These are phyloP conservation scores for Beauveria brongniartii DNA, from an alignment of 2,329 filamentous ascomycete genomes.

Conservation along the genomic window DNA sequence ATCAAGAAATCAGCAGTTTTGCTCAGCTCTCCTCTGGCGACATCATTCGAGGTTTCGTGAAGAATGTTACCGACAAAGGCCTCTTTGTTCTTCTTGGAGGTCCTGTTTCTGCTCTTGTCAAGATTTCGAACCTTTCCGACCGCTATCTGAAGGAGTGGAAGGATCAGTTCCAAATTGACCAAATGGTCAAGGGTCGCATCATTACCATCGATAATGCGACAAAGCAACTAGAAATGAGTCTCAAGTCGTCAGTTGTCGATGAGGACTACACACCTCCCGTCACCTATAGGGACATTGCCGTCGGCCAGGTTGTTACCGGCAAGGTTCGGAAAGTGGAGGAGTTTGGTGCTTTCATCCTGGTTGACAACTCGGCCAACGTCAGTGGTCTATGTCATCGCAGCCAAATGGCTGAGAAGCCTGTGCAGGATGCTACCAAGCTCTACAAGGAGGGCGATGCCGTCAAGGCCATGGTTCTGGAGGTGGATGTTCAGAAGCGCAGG, in stretches of 20 bases:
- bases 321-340: constrained; percentile 91
- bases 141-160: constrained; percentile 94
- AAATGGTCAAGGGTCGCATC: constrained; percentile 83
- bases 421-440: constrained; percentile 79
- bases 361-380: constrained; percentile 80
- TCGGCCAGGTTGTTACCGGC: constrained; percentile 77
- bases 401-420: constrained; percentile 77
- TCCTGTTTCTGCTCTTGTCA: constrained; percentile 72
- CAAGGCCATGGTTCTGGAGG: constrained; percentile 77
- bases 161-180: constrained; percentile 74
- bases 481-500: constrained; percentile 66
- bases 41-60: constrained; percentile 83
- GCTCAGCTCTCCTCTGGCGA: constrained; percentile 70
- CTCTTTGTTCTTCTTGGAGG: constrained; percentile 80
- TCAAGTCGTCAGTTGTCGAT: constrained; percentile 80
- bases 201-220: constrained; percentile 59
- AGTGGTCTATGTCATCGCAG: constrained; percentile 89
- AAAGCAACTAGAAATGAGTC: constrained; percentile 71
- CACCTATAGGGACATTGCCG: constrained; percentile 68
- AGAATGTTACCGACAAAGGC: constrained; percentile 81
- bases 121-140: constrained; percentile 84
- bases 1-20: constrained; percentile 66
- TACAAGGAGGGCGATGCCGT: constrained; percentile 89
- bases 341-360: constrained; percentile 87
- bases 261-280: constrained; percentile 66